Evolutionary conservation across 495 filamentous ascomycete genomes (phyloP).

Genomic region (Penicillium verhagenii): DNA sequence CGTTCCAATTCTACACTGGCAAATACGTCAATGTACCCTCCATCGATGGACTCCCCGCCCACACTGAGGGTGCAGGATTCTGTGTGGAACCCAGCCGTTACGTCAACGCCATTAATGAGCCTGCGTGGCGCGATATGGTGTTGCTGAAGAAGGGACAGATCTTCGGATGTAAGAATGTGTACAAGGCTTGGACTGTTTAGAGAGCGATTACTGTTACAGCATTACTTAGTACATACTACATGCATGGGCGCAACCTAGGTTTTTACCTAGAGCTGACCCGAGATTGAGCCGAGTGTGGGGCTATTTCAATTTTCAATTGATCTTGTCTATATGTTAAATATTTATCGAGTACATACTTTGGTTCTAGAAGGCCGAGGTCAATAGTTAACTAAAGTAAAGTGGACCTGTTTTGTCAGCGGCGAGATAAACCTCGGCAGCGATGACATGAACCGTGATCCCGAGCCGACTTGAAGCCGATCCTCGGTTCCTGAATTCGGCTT

Average conservation of each 20-base stretch:
- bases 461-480: background rate
- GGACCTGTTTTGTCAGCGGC: background rate
- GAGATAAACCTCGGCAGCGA: background rate
- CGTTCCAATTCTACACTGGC: slow-evolving; percentile 95
- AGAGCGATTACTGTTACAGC: too few relatives aligned
- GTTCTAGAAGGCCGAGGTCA: background rate
- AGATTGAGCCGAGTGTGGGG: background rate
- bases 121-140: slow-evolving; percentile 74
- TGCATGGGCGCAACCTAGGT: too few relatives aligned
- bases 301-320: background rate
- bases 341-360: too few relatives aligned
- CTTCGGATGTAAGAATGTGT: slow-evolving; percentile 76
- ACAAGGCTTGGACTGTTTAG: slow-evolving; percentile 71
- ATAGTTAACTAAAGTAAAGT: too few relatives aligned
- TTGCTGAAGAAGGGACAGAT: slow-evolving; percentile 74
- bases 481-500: background rate
- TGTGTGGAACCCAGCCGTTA: slow-evolving; percentile 89
- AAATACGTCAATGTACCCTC: slow-evolving; percentile 76
- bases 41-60: slow-evolving; percentile 61
- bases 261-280: too few relatives aligned
- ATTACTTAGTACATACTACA: too few relatives aligned
- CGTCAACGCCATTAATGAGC: slow-evolving; percentile 81
- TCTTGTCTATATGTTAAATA: too few relatives aligned
- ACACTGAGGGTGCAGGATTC: slow-evolving; percentile 69
- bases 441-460: background rate